phyloP scores from a whole-genome alignment of 2,329 filamentous ascomycete genomes.

The Colletotrichum lindemuthianum region DNA sequence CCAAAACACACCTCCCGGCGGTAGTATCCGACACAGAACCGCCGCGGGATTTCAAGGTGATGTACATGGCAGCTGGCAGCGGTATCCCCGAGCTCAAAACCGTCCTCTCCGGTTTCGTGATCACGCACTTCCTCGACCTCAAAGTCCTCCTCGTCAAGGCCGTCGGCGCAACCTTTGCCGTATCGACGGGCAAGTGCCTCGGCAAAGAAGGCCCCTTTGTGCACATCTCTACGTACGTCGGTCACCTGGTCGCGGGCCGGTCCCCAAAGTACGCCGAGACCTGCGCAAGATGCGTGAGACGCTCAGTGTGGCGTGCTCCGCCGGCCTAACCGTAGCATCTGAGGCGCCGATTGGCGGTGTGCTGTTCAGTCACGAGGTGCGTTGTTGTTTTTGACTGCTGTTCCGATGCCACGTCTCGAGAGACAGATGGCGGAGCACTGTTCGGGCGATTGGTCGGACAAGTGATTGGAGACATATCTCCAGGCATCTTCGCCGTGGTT shows the following conservation, averaged over 20 bases:
- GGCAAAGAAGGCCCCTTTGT: conserved; percentile 72
- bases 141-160: conserved; percentile 66
- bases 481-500: conserved; percentile 70
- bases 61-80: conserved; percentile 68
- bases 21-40: conserved; percentile 37
- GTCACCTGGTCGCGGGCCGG: conserved; percentile 60
- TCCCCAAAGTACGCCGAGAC: conserved; percentile 67
- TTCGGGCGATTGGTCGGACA: conserved; percentile 64
- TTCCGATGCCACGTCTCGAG: conserved; percentile 36
- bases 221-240: conserved; percentile 68
- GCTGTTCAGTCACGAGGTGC: conserved; percentile 64
- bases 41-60: conserved; percentile 53
- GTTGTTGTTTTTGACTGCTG: conserved; percentile 22
- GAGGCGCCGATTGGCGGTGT: conserved; percentile 71
- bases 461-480: conserved; percentile 53
- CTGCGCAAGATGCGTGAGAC: conserved; percentile 68
- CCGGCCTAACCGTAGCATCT: conserved; percentile 69
- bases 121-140: conserved; percentile 65
- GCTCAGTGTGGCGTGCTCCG: conserved; percentile 65
- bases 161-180: conserved; percentile 66
- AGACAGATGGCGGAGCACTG: conserved; percentile 59
- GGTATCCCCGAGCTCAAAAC: conserved; percentile 73
- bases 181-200: conserved; percentile 68
- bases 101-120: conserved; percentile 68
- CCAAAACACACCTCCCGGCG: conserved; percentile 58